phyloP scores from a whole-genome alignment of 2,329 filamentous ascomycete genomes.

The Paramyrothecium roridum region DNA sequence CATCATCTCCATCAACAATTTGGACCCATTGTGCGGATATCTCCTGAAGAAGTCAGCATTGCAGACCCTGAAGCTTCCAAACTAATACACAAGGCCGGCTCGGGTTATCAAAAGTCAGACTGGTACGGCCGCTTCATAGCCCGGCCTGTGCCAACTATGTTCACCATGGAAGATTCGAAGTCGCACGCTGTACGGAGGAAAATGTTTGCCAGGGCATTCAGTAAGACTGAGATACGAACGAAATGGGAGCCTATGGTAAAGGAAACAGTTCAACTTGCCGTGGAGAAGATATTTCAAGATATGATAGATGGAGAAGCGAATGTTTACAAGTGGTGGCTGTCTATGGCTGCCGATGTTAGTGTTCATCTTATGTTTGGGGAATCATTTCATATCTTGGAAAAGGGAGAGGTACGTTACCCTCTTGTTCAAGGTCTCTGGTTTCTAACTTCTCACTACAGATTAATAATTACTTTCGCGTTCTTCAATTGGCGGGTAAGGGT shows the following conservation, averaged over 20 bases:
- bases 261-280: not conserved
- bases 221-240: not conserved
- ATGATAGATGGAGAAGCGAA: not conserved
- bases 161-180: not conserved
- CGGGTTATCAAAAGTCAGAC: not conserved
- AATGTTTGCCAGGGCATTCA: not conserved
- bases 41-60: not conserved
- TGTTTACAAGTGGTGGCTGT: constrained; percentile 1
- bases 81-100: not conserved
- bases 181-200: not conserved
- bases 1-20: not conserved
- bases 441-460: too few species aligned
- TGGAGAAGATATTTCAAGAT: not conserved
- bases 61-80: not conserved
- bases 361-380: constrained; percentile 1
- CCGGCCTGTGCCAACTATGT: not conserved
- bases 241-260: constrained; percentile 1
- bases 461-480: not conserved
- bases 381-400: not conserved
- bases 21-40: not conserved
- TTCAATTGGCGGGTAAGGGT: not conserved
- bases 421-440: too few species aligned
- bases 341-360: not conserved
- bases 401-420: not conserved
- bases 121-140: not conserved